phyloP scores from a whole-genome alignment of 2,329 filamentous ascomycete species.

The Teratosphaeriaceae sp. region DNA sequence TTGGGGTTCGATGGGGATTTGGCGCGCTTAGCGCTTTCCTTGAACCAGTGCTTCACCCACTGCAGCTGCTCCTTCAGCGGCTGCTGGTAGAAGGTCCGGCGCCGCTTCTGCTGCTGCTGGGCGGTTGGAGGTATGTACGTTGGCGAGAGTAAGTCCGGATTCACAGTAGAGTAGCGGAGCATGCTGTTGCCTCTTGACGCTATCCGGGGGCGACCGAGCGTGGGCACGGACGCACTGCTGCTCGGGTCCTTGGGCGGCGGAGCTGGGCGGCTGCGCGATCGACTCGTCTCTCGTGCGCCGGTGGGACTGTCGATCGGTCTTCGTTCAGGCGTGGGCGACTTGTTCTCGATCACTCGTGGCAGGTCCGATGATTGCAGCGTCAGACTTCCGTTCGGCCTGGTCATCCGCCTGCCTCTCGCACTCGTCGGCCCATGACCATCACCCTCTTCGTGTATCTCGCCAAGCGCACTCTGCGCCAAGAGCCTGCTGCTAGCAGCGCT shows the following conservation, averaged over 20 bases:
- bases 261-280: slow-evolving; percentile 68
- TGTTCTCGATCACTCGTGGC: slow-evolving; percentile 66
- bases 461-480: slow-evolving; percentile 62
- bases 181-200: slow-evolving; percentile 56
- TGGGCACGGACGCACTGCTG: slow-evolving; percentile 40
- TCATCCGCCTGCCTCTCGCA: slow-evolving; percentile 68
- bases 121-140: slow-evolving; percentile 39
- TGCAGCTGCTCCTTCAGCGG: slow-evolving; percentile 61
- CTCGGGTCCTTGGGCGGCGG: slow-evolving; percentile 76
- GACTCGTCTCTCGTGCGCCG: slow-evolving; percentile 66
- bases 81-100: slow-evolving; percentile 52
- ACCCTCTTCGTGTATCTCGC: slow-evolving; percentile 66
- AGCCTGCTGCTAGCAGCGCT: slow-evolving; percentile 86
- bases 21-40: slow-evolving; percentile 56
- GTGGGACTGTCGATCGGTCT: slow-evolving; percentile 33
- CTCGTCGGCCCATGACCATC: slow-evolving; percentile 52
- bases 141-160: slow-evolving; percentile 52
- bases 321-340: slow-evolving; percentile 31
- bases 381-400: slow-evolving; percentile 43
- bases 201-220: slow-evolving; percentile 33
- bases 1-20: slow-evolving; percentile 53
- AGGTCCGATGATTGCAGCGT: slow-evolving; percentile 59
- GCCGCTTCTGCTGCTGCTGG: slow-evolving; percentile 33
- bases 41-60: slow-evolving; percentile 65
- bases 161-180: slow-evolving; percentile 72